Percentiles rank a stretch among this genome's conserved stretches.
These are phyloP conservation scores for Aspergillus sp. DNA, from an alignment of 2,329 filamentous ascomycete species.

Conservation along the genomic window DNA sequence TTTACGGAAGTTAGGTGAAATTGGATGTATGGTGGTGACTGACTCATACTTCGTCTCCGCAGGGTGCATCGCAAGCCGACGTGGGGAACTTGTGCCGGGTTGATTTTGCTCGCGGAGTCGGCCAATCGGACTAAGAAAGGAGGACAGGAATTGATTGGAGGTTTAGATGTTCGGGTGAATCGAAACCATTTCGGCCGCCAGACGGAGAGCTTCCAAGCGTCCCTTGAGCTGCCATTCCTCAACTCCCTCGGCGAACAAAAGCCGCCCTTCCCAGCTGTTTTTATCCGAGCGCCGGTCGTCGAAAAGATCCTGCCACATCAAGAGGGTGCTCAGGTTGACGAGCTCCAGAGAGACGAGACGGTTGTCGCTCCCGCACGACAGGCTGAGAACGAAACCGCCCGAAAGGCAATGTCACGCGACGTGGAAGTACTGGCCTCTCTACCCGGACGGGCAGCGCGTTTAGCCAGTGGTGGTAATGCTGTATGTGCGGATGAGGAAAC, in stretches of 20 bases:
- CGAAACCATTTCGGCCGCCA: constrained; percentile 95
- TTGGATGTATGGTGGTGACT: constrained; percentile 17
- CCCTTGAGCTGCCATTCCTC: constrained; percentile 72
- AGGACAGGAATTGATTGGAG: constrained; percentile 90
- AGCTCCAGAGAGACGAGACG: constrained; percentile 50
- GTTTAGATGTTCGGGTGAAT: constrained; percentile 84
- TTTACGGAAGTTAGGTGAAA: neutral
- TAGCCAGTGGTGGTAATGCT: constrained; percentile 46
- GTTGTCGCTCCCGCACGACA: constrained; percentile 58
- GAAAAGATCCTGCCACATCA: constrained; percentile 68
- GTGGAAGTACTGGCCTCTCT: constrained; percentile 62
- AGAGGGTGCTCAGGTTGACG: constrained; percentile 52
- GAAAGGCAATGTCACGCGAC: constrained; percentile 44
- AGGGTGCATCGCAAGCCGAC: constrained; percentile 76
- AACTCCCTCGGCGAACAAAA: constrained; percentile 24
- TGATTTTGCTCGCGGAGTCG: constrained; percentile 85
- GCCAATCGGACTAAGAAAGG: constrained; percentile 87
- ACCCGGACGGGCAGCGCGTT: constrained; percentile 51
- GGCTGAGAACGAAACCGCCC: constrained; percentile 47
- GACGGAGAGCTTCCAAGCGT: constrained; percentile 83
- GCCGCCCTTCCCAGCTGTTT: constrained; percentile 73
- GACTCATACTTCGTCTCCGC: constrained; percentile 16
- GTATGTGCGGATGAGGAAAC: constrained; percentile 41
- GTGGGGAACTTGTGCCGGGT: constrained; percentile 94
- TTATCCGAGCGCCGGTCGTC: constrained; percentile 92